Evolutionary conservation across 768 basidiomycete genomes (phyloP).

Genomic region (Boletus rex-veris): DNA sequence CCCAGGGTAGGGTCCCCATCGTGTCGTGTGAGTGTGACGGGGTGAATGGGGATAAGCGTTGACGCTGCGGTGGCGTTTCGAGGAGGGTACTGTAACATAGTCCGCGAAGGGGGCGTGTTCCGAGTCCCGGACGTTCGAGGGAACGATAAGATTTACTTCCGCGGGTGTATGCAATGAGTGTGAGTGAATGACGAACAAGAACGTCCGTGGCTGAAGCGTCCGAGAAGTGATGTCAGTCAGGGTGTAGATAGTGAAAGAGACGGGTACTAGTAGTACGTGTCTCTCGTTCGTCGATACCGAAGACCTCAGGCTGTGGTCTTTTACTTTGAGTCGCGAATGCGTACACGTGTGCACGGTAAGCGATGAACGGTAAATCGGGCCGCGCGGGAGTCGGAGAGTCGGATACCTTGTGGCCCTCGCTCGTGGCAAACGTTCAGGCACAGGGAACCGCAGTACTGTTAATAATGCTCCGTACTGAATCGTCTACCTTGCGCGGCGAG

Average conservation of each 20-base stretch:
- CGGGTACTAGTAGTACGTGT: no score
- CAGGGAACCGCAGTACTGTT: not conserved
- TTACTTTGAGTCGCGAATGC: no score
- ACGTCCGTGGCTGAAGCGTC: not conserved
- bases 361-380: not conserved
- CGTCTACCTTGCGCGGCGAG: not conserved
- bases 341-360: not conserved
- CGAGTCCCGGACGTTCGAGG: not conserved
- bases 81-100: not conserved
- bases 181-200: no score
- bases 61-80: slow-evolving; percentile 1
- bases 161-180: not conserved
- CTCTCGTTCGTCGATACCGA: no score
- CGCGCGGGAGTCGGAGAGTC: not conserved
- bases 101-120: slow-evolving; percentile 10
- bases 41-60: not conserved
- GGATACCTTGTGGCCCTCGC: not conserved
- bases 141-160: not conserved
- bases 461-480: not conserved
- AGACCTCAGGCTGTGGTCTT: no score
- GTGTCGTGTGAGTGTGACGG: slow-evolving; percentile 12
- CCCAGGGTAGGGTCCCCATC: not conserved
- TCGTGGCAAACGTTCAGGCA: not conserved
- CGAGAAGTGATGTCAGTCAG: not conserved
- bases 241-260: not conserved